Base-by-base conservation (phyloP, 1,139 yeast species). In the Diutina pseudorugosa region DNA sequence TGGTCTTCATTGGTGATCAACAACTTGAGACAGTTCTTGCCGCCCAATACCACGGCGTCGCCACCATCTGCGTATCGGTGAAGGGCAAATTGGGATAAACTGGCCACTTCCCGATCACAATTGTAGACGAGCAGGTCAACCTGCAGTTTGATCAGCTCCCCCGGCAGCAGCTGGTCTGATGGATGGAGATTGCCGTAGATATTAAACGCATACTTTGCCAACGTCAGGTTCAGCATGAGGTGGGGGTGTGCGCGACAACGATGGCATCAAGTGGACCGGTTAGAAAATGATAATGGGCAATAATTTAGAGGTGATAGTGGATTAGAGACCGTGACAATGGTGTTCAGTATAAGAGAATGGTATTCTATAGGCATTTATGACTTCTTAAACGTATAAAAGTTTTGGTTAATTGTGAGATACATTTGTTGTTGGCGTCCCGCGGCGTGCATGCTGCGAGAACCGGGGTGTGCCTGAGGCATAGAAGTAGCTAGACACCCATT, bases 1-100 rank as follows among this genome's bases (percentile, higher is more conserved):
- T 64, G 79, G 64, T 70, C 75, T 30, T 63, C 61, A 52, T 72
- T 70, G 16, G 80, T 62, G 44, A 73, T 72, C 50, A 81, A 62
- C 7, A 81, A 58, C 57, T 77, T 80, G 51, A 82, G 65, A 56
- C 75, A 71, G 58, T 80, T 80, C 57, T 81, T 76, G 0, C 87
- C 85, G 1, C 85, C 85, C 9, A 81, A 65, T 0, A 79, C 79
- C 19, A 79, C 76, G 55, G 76, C 71, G 56, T 76, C 72, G 30
- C 36, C 50, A 30, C 53, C 51, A n/a, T 55, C 52, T 9, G 56
- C 66, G 16, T 62, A 54, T 14, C 71, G 65, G 36, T 30, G 36
- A 51, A 65, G 72, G 55, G 65, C 66, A 50, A 74, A 64, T 53
- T 69, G 70, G 9, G 74, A 70, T 52, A 71, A 61, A 6, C 72